A percentile compares a stretch with the other conserved stretches of the same genome.
Evolutionary conservation across 164 flowering plant species (phyloP).

Genomic region (Vitis labrusca): DNA sequence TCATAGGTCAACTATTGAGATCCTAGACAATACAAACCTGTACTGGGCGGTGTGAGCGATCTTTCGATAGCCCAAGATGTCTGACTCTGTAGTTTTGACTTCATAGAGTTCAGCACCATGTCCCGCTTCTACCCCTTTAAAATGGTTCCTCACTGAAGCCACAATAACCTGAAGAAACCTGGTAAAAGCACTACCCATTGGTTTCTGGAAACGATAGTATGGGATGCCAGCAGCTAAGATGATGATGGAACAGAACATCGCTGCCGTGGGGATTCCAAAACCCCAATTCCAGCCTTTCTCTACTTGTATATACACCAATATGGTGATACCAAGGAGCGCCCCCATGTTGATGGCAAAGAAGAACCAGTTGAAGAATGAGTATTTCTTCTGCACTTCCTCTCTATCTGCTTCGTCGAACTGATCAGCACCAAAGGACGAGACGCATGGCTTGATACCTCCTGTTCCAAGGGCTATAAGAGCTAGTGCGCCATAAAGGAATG

Average conservation of each 20-base stretch:
- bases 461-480: slow-evolving; percentile 70
- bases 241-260: slow-evolving; percentile 36
- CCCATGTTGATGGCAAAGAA: slow-evolving; percentile 81
- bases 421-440: slow-evolving; percentile 63
- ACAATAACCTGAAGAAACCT: slow-evolving; percentile 67
- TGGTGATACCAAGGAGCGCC: slow-evolving; percentile 52
- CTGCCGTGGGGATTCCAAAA: slow-evolving; percentile 48
- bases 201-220: slow-evolving; percentile 58
- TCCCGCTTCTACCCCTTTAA: slow-evolving; percentile 30
- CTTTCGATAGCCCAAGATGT: slow-evolving; percentile 55
- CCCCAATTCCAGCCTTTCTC: slow-evolving; percentile 61
- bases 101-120: slow-evolving; percentile 37
- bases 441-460: slow-evolving; percentile 61
- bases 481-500: slow-evolving; percentile 47
- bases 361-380: slow-evolving; percentile 79
- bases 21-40: slow-evolving; percentile 29
- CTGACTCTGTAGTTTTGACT: slow-evolving; percentile 48
- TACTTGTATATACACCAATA: slow-evolving; percentile 49
- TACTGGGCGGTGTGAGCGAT: slow-evolving; percentile 51
- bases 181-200: slow-evolving; percentile 75
- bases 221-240: slow-evolving; percentile 36
- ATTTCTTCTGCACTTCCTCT: slow-evolving; percentile 50
- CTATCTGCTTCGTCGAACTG: slow-evolving; percentile 61
- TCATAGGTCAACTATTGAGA: not conserved
- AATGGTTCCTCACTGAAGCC: slow-evolving; percentile 45